phyloP scores from a whole-genome alignment of 257 asterid species.

The Nicotiana tabacum region DNA sequence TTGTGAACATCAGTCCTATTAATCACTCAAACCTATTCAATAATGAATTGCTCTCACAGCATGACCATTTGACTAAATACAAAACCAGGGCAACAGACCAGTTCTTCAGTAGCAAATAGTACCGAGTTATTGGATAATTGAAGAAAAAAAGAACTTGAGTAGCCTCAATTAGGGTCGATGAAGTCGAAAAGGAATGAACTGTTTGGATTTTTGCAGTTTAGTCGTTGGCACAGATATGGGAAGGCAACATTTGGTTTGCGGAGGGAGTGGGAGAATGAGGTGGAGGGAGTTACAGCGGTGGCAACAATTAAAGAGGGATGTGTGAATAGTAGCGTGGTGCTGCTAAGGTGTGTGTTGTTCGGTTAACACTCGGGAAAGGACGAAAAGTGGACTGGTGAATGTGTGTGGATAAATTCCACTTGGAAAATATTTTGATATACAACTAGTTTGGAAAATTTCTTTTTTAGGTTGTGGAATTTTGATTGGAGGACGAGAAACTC shows the following conservation, averaged over 20 bases:
- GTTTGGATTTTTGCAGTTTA: background rate
- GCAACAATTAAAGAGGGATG: background rate
- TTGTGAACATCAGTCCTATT: constrained; percentile 60
- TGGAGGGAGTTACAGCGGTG: background rate
- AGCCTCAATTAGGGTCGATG: background rate
- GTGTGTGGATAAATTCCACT: constrained; percentile 1
- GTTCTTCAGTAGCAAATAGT: background rate
- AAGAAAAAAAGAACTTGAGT: background rate
- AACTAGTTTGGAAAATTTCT: background rate
- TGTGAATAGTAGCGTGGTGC: background rate
- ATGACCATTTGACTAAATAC: background rate
- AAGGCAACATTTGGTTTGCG: background rate
- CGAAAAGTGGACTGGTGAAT: background rate
- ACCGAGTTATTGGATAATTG: background rate
- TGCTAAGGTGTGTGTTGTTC: background rate
- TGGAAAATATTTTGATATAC: background rate
- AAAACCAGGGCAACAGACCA: background rate
- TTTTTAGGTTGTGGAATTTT: background rate
- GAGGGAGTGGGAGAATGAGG: background rate
- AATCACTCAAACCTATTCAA: background rate
- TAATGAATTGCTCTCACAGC: background rate
- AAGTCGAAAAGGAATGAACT: background rate
- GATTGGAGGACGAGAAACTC: background rate
- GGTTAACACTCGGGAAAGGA: background rate
- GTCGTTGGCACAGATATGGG: background rate